A percentile compares a stretch with the other conserved stretches of the same genome.
phyloP scores from a whole-genome alignment of 1,284 basidiomycete species.

The Ceratobasidium sp. region DNA sequence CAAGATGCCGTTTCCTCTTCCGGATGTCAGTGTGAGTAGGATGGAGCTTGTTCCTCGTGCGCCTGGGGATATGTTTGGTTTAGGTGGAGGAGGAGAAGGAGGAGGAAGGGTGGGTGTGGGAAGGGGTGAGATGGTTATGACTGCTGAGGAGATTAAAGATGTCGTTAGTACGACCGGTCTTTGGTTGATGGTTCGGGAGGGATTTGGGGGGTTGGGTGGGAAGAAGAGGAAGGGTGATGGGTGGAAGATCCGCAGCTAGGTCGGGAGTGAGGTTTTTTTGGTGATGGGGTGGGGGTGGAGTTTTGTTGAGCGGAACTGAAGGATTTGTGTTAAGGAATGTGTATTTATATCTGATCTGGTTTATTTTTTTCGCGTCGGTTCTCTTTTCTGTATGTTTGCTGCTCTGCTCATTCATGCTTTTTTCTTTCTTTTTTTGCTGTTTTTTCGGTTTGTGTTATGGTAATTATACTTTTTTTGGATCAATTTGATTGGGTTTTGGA shows the following conservation, averaged over 20 bases:
- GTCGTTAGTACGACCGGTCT: constrained; percentile 88
- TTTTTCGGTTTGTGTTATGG: too few species aligned
- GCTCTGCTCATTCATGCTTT: too few species aligned
- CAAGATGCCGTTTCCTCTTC: constrained; percentile 87
- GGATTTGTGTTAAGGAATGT: too few species aligned
- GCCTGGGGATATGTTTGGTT: constrained; percentile 28
- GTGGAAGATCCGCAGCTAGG: constrained; percentile 72
- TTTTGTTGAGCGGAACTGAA: too few species aligned
- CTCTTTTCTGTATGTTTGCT: too few species aligned
- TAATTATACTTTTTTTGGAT: too few species aligned
- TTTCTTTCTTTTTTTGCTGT: too few species aligned
- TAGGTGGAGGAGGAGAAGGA: constrained; percentile 42
- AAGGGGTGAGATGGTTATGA: constrained; percentile 66
- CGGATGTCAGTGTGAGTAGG: constrained; percentile 73
- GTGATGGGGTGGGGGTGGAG: too few species aligned
- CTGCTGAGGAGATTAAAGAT: constrained; percentile 95
- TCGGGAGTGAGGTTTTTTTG: too few species aligned
- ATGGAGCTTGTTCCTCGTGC: constrained; percentile 32
- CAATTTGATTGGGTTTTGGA: too few species aligned
- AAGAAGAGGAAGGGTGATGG: constrained; percentile 82
- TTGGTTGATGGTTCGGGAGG: constrained; percentile 93
- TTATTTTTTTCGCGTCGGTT: too few species aligned
- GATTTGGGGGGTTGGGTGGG: constrained; percentile 89
- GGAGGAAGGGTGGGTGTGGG: constrained; percentile 48
- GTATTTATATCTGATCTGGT: too few species aligned